Evolutionary conservation across 2,329 filamentous ascomycete genomes (phyloP), one percentile per base, ranked within the genome.

Genomic region (Xenosphaeropsis pyriputrescens): DNA sequence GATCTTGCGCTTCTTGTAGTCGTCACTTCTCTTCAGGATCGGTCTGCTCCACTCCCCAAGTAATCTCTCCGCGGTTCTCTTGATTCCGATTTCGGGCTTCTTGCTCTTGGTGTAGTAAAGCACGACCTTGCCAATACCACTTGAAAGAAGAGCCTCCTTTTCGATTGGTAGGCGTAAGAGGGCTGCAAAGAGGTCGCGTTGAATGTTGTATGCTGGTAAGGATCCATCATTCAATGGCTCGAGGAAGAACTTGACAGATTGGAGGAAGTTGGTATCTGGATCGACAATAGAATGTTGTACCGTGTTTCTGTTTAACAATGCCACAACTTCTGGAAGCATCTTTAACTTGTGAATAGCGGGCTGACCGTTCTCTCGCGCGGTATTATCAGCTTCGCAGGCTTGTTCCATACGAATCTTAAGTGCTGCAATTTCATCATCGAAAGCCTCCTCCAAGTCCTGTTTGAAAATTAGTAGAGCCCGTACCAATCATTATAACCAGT

Each of bases 51-150:
- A 98, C 55, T 96, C 89, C 40, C 84, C 85, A 40, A 95, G 68
- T n/a, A 96, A 67, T 35, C 83, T 76, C 63, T 96, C 88, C 1
- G 91, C 91, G 62, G 88, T 85, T 47, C 89, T 79, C 67, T 95
- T 95, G 66, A 98, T 95, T 43, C 70, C 72, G 4, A 79, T 67
- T 60, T 96, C 85, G 1, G 88, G 82, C 47, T 85, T 80, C 64
- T 88, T 93, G 65, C 84, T 93, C 61, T 88, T 88, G 36, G 88
- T 95, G 62, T 98, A 98, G 64, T 95, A 98, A 44, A 93, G 74
- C 37, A 95, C 81, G 35, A 98, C 85, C 58, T 95, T 95, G 54
- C 91, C 91, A 46, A 98, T 91, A 15, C 89, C 88, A 50, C 85
- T 93, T 46, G 86, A 88, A 16, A 93, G 70, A 12, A 98, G 70